Conservation (phyloP, 2,329 filamentous ascomycete species). For the Apiospora koreana region DNA sequence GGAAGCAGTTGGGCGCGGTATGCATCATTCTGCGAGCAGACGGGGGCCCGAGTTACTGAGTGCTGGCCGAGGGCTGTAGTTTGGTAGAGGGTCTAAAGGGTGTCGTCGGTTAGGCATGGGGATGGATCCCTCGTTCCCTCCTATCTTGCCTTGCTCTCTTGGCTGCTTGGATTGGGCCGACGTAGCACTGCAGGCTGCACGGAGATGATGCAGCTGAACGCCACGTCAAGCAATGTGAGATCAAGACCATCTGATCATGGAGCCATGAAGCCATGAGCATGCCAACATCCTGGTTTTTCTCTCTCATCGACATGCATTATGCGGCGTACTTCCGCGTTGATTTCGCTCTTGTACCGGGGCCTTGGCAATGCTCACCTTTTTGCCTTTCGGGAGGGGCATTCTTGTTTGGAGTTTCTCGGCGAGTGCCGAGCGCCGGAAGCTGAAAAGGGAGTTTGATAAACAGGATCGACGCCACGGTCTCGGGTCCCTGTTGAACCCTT, state of each 20-base stretch:
- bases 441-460: not conserved
- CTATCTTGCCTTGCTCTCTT: not conserved
- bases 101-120: not conserved
- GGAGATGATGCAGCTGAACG: not conserved
- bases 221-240: not conserved
- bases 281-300: not conserved
- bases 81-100: not conserved
- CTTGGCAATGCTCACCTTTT: not conserved
- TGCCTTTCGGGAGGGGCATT: no score
- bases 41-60: not conserved
- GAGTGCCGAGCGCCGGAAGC: not conserved
- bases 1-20: not conserved
- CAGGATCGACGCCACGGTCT: not conserved
- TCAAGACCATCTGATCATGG: not conserved
- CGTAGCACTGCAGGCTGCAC: constrained; percentile 2
- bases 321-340: not conserved
- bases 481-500: not conserved
- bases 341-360: not conserved
- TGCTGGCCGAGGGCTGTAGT: no score
- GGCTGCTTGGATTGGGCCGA: not conserved
- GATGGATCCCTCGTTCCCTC: not conserved
- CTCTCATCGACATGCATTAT: not conserved
- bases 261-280: not conserved
- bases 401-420: not conserved
- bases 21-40: not conserved